These are phyloP conservation scores for Trichoderma atrobrunneum DNA, from an alignment of 2,329 filamentous ascomycete species.

Conservation along the genomic window DNA sequence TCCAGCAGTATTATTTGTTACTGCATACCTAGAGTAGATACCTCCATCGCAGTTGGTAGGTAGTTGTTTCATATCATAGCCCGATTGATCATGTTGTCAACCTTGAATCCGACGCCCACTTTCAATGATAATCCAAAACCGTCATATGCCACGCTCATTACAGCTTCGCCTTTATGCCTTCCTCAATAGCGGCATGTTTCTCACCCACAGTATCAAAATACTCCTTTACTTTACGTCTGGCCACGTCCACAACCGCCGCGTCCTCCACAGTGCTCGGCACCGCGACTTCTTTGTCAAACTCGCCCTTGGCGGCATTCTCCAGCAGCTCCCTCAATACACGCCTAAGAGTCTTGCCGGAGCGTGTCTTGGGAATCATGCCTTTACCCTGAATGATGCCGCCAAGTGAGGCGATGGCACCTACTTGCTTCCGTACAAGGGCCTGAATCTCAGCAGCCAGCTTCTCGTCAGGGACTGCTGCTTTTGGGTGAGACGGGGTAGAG, in stretches of 20 bases:
- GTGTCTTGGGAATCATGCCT: constrained; percentile 86
- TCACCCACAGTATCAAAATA: constrained; percentile 63
- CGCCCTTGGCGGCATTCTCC: constrained; percentile 74
- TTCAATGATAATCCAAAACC: background rate
- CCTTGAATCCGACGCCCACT: background rate
- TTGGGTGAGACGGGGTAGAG: constrained; percentile 45
- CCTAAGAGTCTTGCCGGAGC: constrained; percentile 86
- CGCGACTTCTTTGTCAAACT: constrained; percentile 68
- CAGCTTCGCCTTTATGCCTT: constrained; percentile 51
- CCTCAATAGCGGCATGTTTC: constrained; percentile 44
- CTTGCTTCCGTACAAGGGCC: constrained; percentile 69
- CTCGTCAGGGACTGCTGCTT: constrained; percentile 48
- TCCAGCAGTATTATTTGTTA: background rate
- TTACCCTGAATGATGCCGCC: constrained; percentile 82
- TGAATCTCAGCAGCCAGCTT: constrained; percentile 63
- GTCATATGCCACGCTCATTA: constrained; percentile 27
- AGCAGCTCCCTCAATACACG: constrained; percentile 78
- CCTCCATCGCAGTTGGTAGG: background rate
- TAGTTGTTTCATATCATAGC: background rate
- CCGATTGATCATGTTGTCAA: background rate
- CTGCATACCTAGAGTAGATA: background rate
- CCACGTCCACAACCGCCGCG: constrained; percentile 67
- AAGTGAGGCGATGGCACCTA: constrained; percentile 81
- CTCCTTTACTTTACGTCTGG: constrained; percentile 65
- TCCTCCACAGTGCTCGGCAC: constrained; percentile 88